Evolutionary conservation across 768 basidiomycete species (phyloP), one percentile per base, ranked within the genome.

Genomic region (Cyclocybe cylindracea): DNA sequence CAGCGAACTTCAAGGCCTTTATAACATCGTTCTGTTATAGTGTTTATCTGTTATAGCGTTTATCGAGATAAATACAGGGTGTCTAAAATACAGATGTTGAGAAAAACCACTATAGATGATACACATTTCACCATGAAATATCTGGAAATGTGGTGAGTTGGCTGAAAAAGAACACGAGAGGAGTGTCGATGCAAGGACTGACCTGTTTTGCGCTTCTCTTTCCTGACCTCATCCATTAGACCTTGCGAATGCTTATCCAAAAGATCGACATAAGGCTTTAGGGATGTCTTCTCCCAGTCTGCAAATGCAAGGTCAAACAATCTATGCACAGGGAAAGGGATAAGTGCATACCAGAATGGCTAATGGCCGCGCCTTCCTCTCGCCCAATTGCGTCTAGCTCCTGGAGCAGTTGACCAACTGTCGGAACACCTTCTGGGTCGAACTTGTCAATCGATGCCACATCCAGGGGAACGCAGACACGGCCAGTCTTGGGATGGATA

Each of bases 401-500:
- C 38, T 73, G 69, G 18, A 98, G 67, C n/a, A 98, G 76, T 63
- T 91, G 86, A 4, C 78, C 78, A 6, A 96, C 87, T 0, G 94
- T 98, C 1, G 97, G 97, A 4, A 98, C 96, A 1, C 61, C 66
- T 47, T 80, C 83, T 0, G 95, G 97, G 63, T 96, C 84, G 63
- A 98, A 99, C 1, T 79, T 74, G 48, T 92, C 84, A 31, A 98
- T 81, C 32, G 70, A 66, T 33, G 70, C 70, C 3, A 94, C 88
- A 62, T 96, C 89, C 13, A 98, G 77, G 1, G 96, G 97, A 2
- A 99, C 91, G 66, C 96, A 99, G 7, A 99, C 84, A 31, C 94
- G 84, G 1, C 96, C 97, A 2, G 97, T 99, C 57, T 91, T 91
- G 0, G 97, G 97, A 69, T 99, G 97, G 0, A 98, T 76, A 65